Conservation (phyloP, 1,284 basidiomycete species). For the Anthracocystis setariae region DNA sequence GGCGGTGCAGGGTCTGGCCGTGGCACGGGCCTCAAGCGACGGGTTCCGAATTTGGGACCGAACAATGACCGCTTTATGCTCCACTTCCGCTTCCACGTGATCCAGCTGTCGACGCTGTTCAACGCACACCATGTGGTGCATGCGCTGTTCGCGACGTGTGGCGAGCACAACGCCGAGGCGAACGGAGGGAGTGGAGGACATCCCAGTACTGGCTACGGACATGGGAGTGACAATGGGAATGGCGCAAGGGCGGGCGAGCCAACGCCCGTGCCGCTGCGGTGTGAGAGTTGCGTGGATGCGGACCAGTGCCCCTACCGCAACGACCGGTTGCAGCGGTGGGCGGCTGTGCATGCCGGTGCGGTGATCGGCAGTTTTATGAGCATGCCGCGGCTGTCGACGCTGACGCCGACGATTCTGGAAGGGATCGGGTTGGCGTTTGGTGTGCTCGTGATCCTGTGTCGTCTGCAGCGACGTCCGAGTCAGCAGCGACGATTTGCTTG, state of each 20-base stretch:
- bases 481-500: conserved; percentile 20
- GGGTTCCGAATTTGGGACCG: conserved; percentile 25
- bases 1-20: no score
- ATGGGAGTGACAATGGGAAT: no score
- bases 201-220: no score
- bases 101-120: conserved; percentile 40
- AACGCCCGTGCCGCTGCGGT: conserved; percentile 20
- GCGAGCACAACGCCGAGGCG: conserved; percentile 10
- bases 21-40: no score
- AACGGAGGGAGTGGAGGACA: not conserved
- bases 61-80: conserved; percentile 45
- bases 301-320: conserved; percentile 34
- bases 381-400: conserved; percentile 40
- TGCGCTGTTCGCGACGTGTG: conserved; percentile 30
- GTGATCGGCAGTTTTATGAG: conserved; percentile 45
- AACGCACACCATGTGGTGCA: conserved; percentile 41
- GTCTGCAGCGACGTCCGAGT: conserved; percentile 6
- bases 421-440: conserved; percentile 40
- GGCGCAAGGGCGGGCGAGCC: conserved; percentile 1
- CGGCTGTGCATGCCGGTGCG: conserved; percentile 37
- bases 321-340: conserved; percentile 32
- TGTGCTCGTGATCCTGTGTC: conserved; percentile 40
- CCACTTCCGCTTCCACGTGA: conserved; percentile 40
- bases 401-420: conserved; percentile 41
- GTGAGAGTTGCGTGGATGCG: conserved; percentile 33